Evolutionary conservation across 768 basidiomycete genomes (phyloP), one percentile per base, ranked within the genome.

Genomic region (Macrocybe gigantea): DNA sequence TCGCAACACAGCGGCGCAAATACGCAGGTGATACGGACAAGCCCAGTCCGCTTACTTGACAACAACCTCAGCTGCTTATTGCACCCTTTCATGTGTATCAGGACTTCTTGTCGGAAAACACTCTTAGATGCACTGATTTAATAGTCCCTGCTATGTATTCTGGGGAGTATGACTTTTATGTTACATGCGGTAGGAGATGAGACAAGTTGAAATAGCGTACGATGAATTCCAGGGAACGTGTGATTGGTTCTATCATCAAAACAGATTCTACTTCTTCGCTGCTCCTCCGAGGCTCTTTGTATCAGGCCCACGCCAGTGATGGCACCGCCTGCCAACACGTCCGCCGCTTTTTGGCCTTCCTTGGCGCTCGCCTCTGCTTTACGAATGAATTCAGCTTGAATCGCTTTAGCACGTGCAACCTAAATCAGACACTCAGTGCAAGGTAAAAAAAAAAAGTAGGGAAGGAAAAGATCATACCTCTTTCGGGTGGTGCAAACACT

Each of bases 401-500:
- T 71, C 9, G 75, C 70, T 57, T 84, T 79, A 15, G 86, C 86
- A 22, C 72, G 71, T 34, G 66, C 65, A 40, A 64, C 55, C 56
- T 90, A 74, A 6, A 22, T 22, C 22, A 22, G 22, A 22, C 22
- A 22, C 22, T 22, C 22, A 11, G 11, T 37, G n/a, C 13, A 43
- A n/a, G 36, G 35, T 7, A 47, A 9, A 22, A 43, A 49, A 14
- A 8, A n/a, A 33, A 32, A 32, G 13, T 31, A 35, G 44, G 12
- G n/a, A 9, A 14, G 13, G 11, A 41, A n/a, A 38, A 12, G 34
- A 45, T 6, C 80, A 60, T 53, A 92, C 94, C 82, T 93, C 91
- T 67, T 93, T 87, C 29, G 79, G 81, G 60, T 85, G 82, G 63
- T 95, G 93, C 49, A 97, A 68, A 64, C 94, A 96, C 63, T 94